A percentile compares a stretch with the other conserved stretches of the same genome.
phyloP scores from a whole-genome alignment of 768 basidiomycete species.

The Amanita brunnescens region DNA sequence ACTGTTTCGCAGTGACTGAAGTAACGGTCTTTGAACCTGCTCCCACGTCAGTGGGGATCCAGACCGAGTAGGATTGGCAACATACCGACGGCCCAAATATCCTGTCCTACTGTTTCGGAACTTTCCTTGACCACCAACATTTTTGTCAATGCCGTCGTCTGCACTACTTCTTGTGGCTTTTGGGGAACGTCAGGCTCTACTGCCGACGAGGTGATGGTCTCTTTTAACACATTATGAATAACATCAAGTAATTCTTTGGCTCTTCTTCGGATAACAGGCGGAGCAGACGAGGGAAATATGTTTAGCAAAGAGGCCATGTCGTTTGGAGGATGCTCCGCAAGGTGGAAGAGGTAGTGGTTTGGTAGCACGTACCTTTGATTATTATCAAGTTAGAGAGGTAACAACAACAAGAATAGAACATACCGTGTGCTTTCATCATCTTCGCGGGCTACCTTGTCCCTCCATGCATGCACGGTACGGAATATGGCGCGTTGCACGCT shows the following conservation, averaged over 20 bases:
- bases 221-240: constrained; percentile 43
- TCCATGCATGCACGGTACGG: constrained; percentile 70
- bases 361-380: constrained; percentile 58
- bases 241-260: constrained; percentile 56
- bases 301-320: constrained; percentile 55
- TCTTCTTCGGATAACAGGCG: constrained; percentile 53
- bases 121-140: not conserved
- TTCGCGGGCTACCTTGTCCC: constrained; percentile 67
- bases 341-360: constrained; percentile 64
- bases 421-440: constrained; percentile 85
- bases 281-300: constrained; percentile 45
- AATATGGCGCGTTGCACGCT: constrained; percentile 55
- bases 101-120: not conserved
- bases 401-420: constrained; percentile 14
- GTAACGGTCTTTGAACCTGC: not conserved
- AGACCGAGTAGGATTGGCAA: too few relatives aligned
- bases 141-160: not conserved
- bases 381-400: not conserved
- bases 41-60: not conserved
- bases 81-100: constrained; percentile 4
- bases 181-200: too few relatives aligned
- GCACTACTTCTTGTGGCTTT: not conserved
- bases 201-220: not conserved
- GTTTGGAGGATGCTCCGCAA: constrained; percentile 63
- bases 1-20: not conserved